Conservation (phyloP, 441 rosid species). For the Gossypium schwendimanii region DNA sequence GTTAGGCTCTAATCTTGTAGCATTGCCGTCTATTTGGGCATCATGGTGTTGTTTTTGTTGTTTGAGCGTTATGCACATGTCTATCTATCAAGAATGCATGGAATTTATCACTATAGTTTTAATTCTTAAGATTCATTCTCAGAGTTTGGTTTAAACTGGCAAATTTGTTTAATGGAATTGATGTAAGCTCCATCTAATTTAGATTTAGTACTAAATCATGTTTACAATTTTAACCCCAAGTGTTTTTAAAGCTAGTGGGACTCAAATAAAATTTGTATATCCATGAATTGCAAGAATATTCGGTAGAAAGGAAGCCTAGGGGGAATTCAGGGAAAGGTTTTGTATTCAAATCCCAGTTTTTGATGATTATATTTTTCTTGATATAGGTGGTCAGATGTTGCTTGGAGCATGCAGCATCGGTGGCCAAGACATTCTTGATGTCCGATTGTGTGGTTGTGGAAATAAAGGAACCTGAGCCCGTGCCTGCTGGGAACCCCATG, state of each 20-base stretch:
- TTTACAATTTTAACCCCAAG: background rate
- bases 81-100: background rate
- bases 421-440: slow-evolving; percentile 93
- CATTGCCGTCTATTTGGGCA: background rate
- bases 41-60: background rate
- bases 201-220: background rate
- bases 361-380: background rate
- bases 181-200: background rate
- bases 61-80: background rate
- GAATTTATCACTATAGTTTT: background rate
- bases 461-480: slow-evolving; percentile 73
- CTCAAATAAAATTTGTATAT: background rate
- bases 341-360: no score
- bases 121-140: background rate
- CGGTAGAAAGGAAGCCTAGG: no score
- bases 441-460: slow-evolving; percentile 92
- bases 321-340: no score
- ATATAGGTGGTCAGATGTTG: slow-evolving; percentile 54
- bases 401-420: slow-evolving; percentile 49
- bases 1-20: background rate
- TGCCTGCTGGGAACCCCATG: slow-evolving; percentile 72
- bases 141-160: background rate
- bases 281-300: background rate
- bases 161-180: background rate
- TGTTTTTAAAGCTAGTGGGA: background rate